These are phyloP conservation scores for Fallopia convolvulus DNA, from an alignment of 148 eudicot genomes.

Conservation along the genomic window DNA sequence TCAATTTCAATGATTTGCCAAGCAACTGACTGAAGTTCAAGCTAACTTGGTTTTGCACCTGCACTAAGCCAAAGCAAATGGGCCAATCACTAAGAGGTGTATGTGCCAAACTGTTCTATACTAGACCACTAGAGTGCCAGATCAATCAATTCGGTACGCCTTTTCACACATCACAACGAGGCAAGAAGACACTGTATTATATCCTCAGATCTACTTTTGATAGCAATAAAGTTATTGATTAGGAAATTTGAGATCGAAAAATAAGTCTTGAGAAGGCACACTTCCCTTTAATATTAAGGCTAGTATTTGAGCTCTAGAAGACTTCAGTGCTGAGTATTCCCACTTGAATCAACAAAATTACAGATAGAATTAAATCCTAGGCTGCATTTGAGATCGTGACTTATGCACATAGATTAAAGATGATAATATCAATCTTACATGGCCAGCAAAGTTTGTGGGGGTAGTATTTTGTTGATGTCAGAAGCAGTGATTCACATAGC, in stretches of 20 bases:
- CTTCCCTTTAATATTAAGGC: neutral
- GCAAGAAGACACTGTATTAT: neutral
- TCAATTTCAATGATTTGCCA: constrained; percentile 1
- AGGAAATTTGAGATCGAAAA: neutral
- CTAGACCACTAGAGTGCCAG: neutral
- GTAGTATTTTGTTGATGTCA: neutral
- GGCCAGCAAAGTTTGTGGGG: neutral
- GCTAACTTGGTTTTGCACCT: constrained; percentile 12
- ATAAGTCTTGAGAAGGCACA: neutral
- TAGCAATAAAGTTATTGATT: neutral
- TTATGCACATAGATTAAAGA: neutral
- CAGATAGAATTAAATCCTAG: neutral
- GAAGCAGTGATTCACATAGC: neutral
- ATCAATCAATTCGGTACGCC: neutral
- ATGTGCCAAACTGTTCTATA: constrained; percentile 4
- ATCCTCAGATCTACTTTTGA: neutral
- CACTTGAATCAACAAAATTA: neutral
- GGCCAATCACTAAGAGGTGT: constrained; percentile 9
- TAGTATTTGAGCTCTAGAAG: neutral
- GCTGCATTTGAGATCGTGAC: neutral
- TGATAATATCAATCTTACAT: neutral
- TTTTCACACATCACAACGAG: neutral
- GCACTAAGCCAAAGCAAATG: constrained; percentile 8
- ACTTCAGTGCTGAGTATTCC: neutral
- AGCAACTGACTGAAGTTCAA: constrained; percentile 8